Evolutionary conservation across 2,329 filamentous ascomycete genomes (phyloP).

Genomic region (Fusarium equiseti): DNA sequence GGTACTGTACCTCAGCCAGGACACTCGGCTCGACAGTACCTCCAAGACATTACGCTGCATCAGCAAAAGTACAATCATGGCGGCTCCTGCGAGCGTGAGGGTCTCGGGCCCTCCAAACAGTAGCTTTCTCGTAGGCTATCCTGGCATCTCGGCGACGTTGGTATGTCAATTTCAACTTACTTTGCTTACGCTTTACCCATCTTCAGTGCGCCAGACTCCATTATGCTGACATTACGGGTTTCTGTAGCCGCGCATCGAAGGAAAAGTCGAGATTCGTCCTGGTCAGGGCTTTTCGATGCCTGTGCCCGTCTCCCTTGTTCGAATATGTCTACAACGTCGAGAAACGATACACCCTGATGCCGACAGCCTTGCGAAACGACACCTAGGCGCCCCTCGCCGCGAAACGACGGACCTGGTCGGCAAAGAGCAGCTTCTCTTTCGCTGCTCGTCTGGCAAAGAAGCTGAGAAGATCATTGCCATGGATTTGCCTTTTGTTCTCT

Average conservation of each 20-base stretch:
- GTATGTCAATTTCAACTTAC: conserved; percentile 67
- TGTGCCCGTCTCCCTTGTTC: conserved; percentile 90
- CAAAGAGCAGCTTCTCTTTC: conserved; percentile 93
- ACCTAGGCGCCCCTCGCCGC: conserved; percentile 88
- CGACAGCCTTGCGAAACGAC: conserved; percentile 92
- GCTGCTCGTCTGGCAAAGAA: conserved; percentile 85
- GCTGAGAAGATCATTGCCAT: conserved; percentile 91
- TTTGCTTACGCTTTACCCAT: conserved; percentile 28
- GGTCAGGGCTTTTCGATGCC: conserved; percentile 87
- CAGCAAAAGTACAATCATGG: conserved; percentile 41
- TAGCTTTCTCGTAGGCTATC: conserved; percentile 96
- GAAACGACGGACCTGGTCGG: conserved; percentile 94
- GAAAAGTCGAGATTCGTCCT: conserved; percentile 95
- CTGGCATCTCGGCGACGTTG: conserved; percentile 96
- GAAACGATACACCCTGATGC: conserved; percentile 97
- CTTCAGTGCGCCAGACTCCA: conserved; percentile 22
- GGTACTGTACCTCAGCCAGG: conserved; percentile 24
- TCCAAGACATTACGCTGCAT: conserved; percentile 27
- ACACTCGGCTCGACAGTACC: conserved; percentile 19
- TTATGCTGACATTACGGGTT: conserved; percentile 35
- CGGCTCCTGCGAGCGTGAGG: conserved; percentile 73
- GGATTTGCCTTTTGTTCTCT: conserved; percentile 97
- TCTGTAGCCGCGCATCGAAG: conserved; percentile 90
- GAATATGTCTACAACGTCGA: conserved; percentile 91
- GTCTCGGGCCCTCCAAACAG: conserved; percentile 97